Conservation (phyloP, 2,329 filamentous ascomycete genomes). For the Aureobasidium sp. region DNA sequence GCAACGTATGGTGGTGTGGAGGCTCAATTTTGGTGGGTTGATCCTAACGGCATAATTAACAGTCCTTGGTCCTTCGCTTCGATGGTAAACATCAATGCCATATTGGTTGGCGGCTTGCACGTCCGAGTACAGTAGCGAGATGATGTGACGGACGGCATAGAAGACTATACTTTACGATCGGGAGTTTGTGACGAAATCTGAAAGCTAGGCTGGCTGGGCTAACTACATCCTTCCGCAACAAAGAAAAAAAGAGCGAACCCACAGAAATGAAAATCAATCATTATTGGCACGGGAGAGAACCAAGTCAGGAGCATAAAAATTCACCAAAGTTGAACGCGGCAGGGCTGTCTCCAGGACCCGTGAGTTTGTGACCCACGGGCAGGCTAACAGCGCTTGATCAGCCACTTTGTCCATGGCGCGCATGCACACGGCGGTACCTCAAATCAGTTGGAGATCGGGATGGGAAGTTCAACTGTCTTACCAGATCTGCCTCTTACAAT, state of each 20-base stretch:
- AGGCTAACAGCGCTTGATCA: slow-evolving; percentile 12
- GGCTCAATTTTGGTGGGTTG: not conserved
- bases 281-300: not conserved
- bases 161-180: slow-evolving; percentile 1
- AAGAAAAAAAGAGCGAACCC: not conserved
- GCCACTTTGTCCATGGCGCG: slow-evolving; percentile 5
- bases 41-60: slow-evolving; percentile 1
- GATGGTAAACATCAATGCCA: not conserved
- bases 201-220: not conserved
- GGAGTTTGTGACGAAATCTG: slow-evolving; percentile 1
- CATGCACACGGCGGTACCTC: slow-evolving; percentile 5
- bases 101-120: not conserved
- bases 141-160: slow-evolving; percentile 1
- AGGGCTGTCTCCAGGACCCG: not conserved
- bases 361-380: not conserved
- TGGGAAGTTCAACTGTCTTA: slow-evolving; percentile 1
- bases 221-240: not conserved
- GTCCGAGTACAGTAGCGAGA: slow-evolving; percentile 7
- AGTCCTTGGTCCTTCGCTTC: not conserved
- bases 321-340: not conserved
- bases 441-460: not conserved
- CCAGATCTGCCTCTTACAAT: not conserved
- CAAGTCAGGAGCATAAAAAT: not conserved
- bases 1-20: not conserved
- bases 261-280: not conserved